These are phyloP conservation scores for Solanum phureja DNA, from an alignment of 257 asterid genomes.

Conservation along the genomic window DNA sequence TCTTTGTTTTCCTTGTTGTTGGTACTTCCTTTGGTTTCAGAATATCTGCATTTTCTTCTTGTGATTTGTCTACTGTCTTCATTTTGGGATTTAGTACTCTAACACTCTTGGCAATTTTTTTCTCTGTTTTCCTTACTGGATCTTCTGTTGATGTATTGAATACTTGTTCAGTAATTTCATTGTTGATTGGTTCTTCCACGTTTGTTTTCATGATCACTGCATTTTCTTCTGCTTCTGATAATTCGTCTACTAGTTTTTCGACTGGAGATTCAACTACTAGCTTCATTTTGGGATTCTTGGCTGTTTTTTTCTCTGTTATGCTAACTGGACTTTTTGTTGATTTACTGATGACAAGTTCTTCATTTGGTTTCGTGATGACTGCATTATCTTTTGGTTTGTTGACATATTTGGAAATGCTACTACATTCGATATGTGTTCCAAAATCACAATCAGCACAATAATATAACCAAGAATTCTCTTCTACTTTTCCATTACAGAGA, in stretches of 20 bases:
- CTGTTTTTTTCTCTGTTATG: neutral
- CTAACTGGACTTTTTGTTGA: neutral
- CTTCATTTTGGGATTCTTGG: neutral
- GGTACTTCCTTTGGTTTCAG: neutral
- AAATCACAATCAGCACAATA: conserved; percentile 20
- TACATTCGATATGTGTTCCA: conserved; percentile 14
- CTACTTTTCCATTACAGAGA: neutral
- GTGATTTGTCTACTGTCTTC: neutral
- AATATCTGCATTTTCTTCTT: neutral
- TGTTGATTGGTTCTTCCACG: neutral
- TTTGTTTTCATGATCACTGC: neutral
- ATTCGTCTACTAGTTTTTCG: neutral
- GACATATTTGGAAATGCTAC: neutral
- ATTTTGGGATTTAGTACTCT: neutral
- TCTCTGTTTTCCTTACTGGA: neutral
- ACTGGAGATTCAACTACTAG: neutral
- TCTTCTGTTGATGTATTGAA: neutral
- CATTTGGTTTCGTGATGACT: neutral
- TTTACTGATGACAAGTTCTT: neutral
- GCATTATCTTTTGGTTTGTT: neutral
- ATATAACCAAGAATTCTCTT: conserved; percentile 9
- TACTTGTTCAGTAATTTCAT: neutral
- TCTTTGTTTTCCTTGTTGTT: neutral
- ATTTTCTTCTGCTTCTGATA: neutral
- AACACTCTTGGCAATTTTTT: neutral